Percentiles rank a stretch among this genome's conserved stretches.
Conservation (phyloP, 352 stramenopile species). For the Pythium insidiosum region DNA sequence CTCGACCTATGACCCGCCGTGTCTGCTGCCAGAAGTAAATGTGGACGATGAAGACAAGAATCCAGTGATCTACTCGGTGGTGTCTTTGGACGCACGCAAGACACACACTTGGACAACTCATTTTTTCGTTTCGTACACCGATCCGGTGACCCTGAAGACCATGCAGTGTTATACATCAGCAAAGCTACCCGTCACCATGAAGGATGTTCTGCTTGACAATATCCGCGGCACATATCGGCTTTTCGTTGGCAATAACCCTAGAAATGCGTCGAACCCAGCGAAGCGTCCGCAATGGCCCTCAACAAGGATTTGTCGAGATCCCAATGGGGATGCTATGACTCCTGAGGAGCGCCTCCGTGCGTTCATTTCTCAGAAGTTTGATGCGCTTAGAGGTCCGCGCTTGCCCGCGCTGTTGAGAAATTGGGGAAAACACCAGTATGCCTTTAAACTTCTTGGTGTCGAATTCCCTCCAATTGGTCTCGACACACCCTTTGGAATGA, state of each 20-base stretch:
- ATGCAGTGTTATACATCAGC: conserved; percentile 33
- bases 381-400: conserved; percentile 38
- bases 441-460: conserved; percentile 41
- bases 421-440: conserved; percentile 40
- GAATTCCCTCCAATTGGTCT: conserved; percentile 49
- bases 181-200: conserved; percentile 18
- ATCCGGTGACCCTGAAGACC: conserved; percentile 30
- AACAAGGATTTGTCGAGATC: conserved; percentile 3
- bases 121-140: conserved; percentile 58
- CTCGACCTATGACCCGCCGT: conserved; percentile 22
- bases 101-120: too few relatives aligned
- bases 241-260: conserved; percentile 61
- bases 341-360: conserved; percentile 29
- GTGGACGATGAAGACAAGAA: conserved; percentile 39
- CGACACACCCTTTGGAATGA: conserved; percentile 52
- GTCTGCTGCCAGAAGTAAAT: too few relatives aligned
- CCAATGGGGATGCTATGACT: too few relatives aligned
- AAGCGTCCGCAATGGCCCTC: conserved; percentile 9
- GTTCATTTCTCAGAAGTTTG: conserved; percentile 47
- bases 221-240: conserved; percentile 47
- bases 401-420: conserved; percentile 48
- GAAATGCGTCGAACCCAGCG: too few relatives aligned
- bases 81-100: conserved; percentile 40
- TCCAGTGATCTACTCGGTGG: conserved; percentile 43
- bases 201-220: conserved; percentile 24